Percentiles rank a stretch among this genome's conserved stretches.
phyloP scores from a whole-genome alignment of 306 rosid species.

The Arachis hypogaea region DNA sequence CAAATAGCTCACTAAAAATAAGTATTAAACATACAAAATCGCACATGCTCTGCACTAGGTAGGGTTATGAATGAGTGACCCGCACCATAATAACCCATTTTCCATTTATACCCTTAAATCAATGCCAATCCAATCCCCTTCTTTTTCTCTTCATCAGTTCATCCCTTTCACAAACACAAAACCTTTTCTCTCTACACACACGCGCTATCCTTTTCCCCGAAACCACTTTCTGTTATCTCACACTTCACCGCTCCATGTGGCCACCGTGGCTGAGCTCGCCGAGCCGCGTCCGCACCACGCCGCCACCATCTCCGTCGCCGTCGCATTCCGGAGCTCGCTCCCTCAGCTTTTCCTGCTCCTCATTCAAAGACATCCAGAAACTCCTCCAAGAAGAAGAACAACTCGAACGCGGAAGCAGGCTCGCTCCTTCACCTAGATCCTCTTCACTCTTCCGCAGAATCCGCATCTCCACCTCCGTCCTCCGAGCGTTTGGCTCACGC shows the following conservation, averaged over 20 bases:
- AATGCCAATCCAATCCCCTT: background rate
- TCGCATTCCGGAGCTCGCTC: slow-evolving; percentile 14
- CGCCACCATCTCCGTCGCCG: slow-evolving; percentile 35
- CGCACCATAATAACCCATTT: slow-evolving; percentile 28
- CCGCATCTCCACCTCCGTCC: slow-evolving; percentile 59
- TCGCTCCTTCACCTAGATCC: slow-evolving; percentile 47
- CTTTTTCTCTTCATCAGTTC: background rate
- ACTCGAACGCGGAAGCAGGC: slow-evolving; percentile 39
- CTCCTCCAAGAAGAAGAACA: slow-evolving; percentile 45
- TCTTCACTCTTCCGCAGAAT: slow-evolving; percentile 73
- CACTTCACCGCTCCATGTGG: slow-evolving; percentile 58
- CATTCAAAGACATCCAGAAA: slow-evolving; percentile 77
- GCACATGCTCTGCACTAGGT: slow-evolving; percentile 44
- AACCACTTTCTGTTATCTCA: background rate
- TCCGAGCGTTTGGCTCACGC: slow-evolving; percentile 53
- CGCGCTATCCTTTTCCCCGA: background rate
- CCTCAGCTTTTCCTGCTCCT: slow-evolving; percentile 59
- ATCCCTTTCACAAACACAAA: background rate
- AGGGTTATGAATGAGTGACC: slow-evolving; percentile 1
- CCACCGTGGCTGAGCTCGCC: slow-evolving; percentile 76
- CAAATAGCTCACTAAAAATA: too few species aligned
- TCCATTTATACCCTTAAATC: slow-evolving; percentile 37
- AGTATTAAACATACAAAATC: background rate
- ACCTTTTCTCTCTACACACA: background rate
- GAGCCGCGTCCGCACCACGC: slow-evolving; percentile 46